phyloP scores from a whole-genome alignment of 2,329 filamentous ascomycete genomes.

The Fusarium siculi region DNA sequence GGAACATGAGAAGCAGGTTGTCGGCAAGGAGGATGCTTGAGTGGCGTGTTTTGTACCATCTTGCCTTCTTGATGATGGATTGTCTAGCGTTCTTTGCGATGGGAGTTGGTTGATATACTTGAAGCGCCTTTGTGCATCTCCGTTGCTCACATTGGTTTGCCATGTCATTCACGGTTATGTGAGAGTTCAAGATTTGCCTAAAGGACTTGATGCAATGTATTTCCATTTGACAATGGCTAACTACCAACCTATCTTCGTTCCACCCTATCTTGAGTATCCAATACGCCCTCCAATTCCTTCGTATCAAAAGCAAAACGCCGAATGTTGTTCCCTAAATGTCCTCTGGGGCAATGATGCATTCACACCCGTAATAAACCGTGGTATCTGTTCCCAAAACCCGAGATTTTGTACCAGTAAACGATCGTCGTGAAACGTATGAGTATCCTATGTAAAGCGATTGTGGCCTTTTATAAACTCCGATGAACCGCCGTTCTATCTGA shows the following conservation, averaged over 20 bases:
- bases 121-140: neutral
- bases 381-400: conserved; percentile 36
- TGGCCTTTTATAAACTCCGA: conserved; percentile 39
- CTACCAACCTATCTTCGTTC: neutral
- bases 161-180: neutral
- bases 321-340: conserved; percentile 4
- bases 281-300: conserved; percentile 1
- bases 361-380: conserved; percentile 27
- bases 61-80: neutral
- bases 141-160: neutral
- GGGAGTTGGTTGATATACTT: neutral
- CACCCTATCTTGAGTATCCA: neutral
- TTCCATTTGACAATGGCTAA: conserved; percentile 8
- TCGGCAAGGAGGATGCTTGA: conserved; percentile 5
- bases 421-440: conserved; percentile 33
- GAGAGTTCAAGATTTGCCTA: neutral
- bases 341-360: conserved; percentile 14
- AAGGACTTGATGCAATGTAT: neutral
- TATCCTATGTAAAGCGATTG: conserved; percentile 36
- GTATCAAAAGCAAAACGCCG: conserved; percentile 23
- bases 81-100: neutral
- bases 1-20: conserved; percentile 11
- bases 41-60: neutral
- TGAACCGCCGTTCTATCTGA: conserved; percentile 32
- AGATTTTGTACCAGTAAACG: conserved; percentile 26